Percentiles rank a stretch among this genome's conserved stretches.
Conservation (phyloP, 2,329 filamentous ascomycete species). For the Sclerotinia spermophila region DNA sequence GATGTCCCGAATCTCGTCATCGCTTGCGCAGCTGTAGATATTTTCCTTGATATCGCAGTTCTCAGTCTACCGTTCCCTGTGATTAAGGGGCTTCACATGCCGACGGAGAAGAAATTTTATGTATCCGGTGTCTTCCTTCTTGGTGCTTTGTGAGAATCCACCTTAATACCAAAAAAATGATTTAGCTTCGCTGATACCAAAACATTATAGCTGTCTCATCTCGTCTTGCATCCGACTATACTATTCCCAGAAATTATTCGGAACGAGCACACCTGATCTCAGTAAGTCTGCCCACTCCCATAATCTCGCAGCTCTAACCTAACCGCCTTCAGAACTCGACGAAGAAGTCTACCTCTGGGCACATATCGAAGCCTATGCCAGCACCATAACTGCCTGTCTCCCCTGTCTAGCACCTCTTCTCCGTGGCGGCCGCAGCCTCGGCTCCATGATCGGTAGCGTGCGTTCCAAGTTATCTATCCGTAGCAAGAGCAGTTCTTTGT, state of each 20-base stretch:
- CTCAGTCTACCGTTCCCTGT: slow-evolving; percentile 3
- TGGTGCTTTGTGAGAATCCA: slow-evolving; percentile 10
- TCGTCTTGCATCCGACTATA: slow-evolving; percentile 12
- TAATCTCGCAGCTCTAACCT: neutral
- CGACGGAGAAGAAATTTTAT: slow-evolving; percentile 4
- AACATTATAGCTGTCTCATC: neutral
- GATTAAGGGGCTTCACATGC: slow-evolving; percentile 5
- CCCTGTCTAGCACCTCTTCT: slow-evolving; percentile 11
- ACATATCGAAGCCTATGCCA: slow-evolving; percentile 12
- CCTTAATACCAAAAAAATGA: fast-evolving
- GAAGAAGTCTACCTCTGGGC: slow-evolving; percentile 13
- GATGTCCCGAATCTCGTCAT: slow-evolving; percentile 9
- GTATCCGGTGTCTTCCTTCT: slow-evolving; percentile 9
- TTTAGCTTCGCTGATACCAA: neutral
- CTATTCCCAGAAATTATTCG: slow-evolving; percentile 10
- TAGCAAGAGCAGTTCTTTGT: neutral
- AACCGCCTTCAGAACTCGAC: neutral
- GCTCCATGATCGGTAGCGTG: slow-evolving; percentile 1
- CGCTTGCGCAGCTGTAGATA: slow-evolving; percentile 3
- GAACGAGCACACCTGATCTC: slow-evolving; percentile 6
- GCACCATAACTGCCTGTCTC: slow-evolving; percentile 3
- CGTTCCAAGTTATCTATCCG: slow-evolving; percentile 2
- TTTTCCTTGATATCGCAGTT: slow-evolving; percentile 8
- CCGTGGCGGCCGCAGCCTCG: neutral
- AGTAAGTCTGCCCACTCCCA: neutral